Base-by-base conservation (phyloP, 73 alveolate genomes). In the Paramecium primaurelia region DNA sequence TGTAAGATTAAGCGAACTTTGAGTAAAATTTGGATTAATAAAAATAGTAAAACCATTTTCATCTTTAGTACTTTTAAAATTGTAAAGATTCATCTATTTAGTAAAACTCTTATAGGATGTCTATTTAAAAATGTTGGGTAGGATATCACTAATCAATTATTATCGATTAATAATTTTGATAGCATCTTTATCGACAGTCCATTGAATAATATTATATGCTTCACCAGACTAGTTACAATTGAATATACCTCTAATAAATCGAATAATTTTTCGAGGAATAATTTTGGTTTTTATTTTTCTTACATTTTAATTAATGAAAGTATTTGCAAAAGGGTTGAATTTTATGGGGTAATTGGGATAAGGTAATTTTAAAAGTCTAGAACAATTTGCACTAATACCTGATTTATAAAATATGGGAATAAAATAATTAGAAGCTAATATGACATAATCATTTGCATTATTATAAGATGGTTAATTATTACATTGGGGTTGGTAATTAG, bases 361-460 rank as follows among this genome's bases (percentile, higher is more conserved):
- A 26, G 91, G 91, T 3, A 42, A 80, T 47, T 45, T 25, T 10
- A 47, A 80, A 25, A 80, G 73, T 26, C 11, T 80, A 18, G 44
- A 80, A 47, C 36, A 49, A 0, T 80, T 80, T 49, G 91, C 75
- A 45, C 10, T 26, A 1, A 28, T 80, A 0, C 91, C 91, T n/a
- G 71, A 80, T 26, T 25, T 80, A 26, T 10, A 42, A 26, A 42
- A 47, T 44, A 42, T 80, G 20, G 32, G 58, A 22, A 18, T 80
- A 3, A 80, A 80, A 47, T 80, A 80, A 80, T 20, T 80, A 8
- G 58, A 49, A 49, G 71, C 91, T 20, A 59, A 80, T 44, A 32
- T 80, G 73, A 80, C 91, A 25, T 44, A 80, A 80, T 80, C 91
- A 8, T 80, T 30, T 80, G 91, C 91, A n/a, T 47, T 80, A 80